Conservation (phyloP, 805 yeast genomes). For the Candida ipomoeae region DNA sequence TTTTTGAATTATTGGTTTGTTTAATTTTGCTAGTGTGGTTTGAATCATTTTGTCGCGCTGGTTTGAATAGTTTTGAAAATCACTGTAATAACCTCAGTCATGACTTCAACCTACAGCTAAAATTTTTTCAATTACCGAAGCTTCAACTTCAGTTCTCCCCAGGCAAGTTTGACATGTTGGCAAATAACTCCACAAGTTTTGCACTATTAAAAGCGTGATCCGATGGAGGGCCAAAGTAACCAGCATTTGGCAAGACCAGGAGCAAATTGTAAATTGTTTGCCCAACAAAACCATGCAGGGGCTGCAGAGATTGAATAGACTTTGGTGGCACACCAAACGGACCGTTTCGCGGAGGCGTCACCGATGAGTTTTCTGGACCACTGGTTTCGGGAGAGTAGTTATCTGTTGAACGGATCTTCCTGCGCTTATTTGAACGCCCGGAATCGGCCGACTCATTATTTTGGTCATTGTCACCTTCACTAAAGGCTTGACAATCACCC, state of each 20-base stretch:
- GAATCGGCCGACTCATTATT: conserved; percentile 11
- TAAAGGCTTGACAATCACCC: conserved; percentile 17
- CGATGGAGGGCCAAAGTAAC: conserved; percentile 44
- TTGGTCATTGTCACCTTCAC: conserved; percentile 12
- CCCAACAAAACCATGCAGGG: conserved; percentile 29
- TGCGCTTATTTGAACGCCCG: conserved; percentile 8
- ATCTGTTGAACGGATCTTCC: conserved; percentile 3
- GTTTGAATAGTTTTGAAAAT: too few species aligned
- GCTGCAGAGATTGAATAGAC: conserved; percentile 7
- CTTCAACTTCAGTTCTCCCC: conserved; percentile 6
- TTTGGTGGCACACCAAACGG: conserved; percentile 4
- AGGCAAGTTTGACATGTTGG: conserved; percentile 26
- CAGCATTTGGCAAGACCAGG: conserved; percentile 57
- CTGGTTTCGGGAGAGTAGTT: conserved; percentile 8
- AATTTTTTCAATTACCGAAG: background rate
- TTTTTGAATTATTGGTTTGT: too few species aligned
- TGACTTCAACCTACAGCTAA: background rate
- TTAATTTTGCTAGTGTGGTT: too few species aligned
- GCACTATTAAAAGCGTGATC: conserved; percentile 52
- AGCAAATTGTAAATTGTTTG: conserved; percentile 41
- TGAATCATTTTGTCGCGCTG: too few species aligned
- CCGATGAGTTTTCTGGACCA: background rate
- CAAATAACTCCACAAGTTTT: conserved; percentile 45
- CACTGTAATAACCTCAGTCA: background rate
- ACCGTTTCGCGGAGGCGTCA: background rate